Evolutionary conservation across 768 basidiomycete species (phyloP), one percentile per base, ranked within the genome.

Genomic region (Tulasnella sp.): DNA sequence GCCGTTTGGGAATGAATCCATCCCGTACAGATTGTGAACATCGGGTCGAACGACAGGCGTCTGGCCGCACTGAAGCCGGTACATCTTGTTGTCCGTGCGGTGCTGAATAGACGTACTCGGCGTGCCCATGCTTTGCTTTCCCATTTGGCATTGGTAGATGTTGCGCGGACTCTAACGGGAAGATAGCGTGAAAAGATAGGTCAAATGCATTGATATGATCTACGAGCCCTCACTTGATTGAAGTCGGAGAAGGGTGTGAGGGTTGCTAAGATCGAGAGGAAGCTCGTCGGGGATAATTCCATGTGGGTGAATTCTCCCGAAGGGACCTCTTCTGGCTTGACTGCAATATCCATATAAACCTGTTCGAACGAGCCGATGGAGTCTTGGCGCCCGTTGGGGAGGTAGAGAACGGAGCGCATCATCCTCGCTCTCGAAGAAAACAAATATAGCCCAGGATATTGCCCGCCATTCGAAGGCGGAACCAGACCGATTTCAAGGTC

Each of bases 91-190:
- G 73, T 99, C 96, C 9, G 96, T 98, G 61, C 96, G 81, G 67
- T 93, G 90, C 66, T 81, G 80, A 42, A 98, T 71, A 4, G 92
- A 87, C 1, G 94, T 97, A 30, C 92, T 85, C 1, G 96, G 95
- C 19, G 96, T 98, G 26, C 96, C 96, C 96, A 99, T 99, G 1
- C 90, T 88, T 82, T 99, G 96, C 76, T 99, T 99, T 70, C 94
- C 93, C 96, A 99, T 99, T 79, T 91, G 90, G 72, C 93, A 96
- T 70, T 95, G 88, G 67, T 92, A 92, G 58, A 92, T 92, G 67
- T 92, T 92, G 68, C 89, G 82, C 26, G 89, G 89, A 73, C 85
- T 87, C 85, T 91, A 66, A n/a, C 15, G 10, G 27, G 26, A 58
- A 3, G 29, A 23, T 53, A 29, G 63, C 38, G 10, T 21, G 65